Percentiles rank a stretch among this genome's conserved stretches.
Conservation (phyloP, 1,284 basidiomycete species). For the Somion occarium region DNA sequence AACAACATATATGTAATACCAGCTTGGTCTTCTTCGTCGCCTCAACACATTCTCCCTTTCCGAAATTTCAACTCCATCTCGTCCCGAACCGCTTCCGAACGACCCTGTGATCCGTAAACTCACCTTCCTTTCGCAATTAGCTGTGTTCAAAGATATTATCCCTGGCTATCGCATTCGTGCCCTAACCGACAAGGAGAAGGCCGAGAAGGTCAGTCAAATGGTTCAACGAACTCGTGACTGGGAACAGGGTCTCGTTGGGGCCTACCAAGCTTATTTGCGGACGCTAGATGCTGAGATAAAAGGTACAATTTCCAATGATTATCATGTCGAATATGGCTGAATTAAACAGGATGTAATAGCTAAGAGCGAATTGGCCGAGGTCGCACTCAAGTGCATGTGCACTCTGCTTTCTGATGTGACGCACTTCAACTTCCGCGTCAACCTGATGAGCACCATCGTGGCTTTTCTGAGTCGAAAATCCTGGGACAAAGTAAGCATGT, state of each 20-base stretch:
- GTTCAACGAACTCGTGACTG: constrained; percentile 89
- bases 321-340: constrained; percentile 11
- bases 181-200: constrained; percentile 86
- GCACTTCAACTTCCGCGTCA: constrained; percentile 97
- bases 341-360: constrained; percentile 39
- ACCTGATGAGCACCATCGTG: constrained; percentile 88
- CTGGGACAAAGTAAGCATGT: constrained; percentile 74
- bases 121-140: constrained; percentile 86
- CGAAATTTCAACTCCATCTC: constrained; percentile 63
- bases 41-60: constrained; percentile 80
- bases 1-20: constrained; percentile 6
- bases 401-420: constrained; percentile 79
- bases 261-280: constrained; percentile 89
- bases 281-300: constrained; percentile 84
- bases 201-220: constrained; percentile 93
- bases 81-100: constrained; percentile 67
- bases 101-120: constrained; percentile 84
- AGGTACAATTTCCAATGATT: constrained; percentile 44
- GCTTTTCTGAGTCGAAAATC: constrained; percentile 79
- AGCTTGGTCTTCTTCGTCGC: constrained; percentile 84
- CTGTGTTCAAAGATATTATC: constrained; percentile 94
- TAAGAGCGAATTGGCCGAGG: constrained; percentile 66
- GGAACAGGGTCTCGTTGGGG: constrained; percentile 90
- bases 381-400: constrained; percentile 84
- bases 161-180: constrained; percentile 89